Conservation (phyloP, 306 rosid species). For the Medicago truncatula region DNA sequence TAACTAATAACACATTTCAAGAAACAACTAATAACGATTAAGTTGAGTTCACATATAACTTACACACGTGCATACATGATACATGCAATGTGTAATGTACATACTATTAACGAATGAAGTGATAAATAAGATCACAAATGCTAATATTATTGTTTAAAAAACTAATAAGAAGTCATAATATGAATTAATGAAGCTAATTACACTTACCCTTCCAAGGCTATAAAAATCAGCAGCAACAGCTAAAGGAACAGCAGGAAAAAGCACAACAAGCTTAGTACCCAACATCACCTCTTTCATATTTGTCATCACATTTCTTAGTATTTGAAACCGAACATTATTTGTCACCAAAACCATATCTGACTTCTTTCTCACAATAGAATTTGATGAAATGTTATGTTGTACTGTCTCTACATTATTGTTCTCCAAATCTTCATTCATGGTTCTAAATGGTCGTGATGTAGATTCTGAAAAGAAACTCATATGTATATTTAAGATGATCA, state of each 20-base stretch:
- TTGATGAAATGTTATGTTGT: slow-evolving; percentile 43
- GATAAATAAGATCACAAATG: too few relatives aligned
- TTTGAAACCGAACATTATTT: slow-evolving; percentile 39
- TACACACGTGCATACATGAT: too few relatives aligned
- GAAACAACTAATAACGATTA: too few relatives aligned
- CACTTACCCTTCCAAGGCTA: slow-evolving; percentile 77
- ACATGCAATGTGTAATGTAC: too few relatives aligned
- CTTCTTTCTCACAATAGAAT: slow-evolving; percentile 59
- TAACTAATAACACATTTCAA: too few relatives aligned
- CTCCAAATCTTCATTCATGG: slow-evolving; percentile 46
- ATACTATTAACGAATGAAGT: too few relatives aligned
- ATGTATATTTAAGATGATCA: too few relatives aligned
- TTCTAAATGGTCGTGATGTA: slow-evolving; percentile 16
- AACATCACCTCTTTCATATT: slow-evolving; percentile 65
- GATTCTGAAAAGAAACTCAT: not conserved
- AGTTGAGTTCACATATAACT: too few relatives aligned
- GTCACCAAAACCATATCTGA: slow-evolving; percentile 62
- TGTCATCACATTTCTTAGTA: slow-evolving; percentile 52
- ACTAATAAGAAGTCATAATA: too few relatives aligned
- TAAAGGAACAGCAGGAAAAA: slow-evolving; percentile 79
- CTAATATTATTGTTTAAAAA: too few relatives aligned
- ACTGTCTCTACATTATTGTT: slow-evolving; percentile 38
- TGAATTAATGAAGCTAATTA: not conserved
- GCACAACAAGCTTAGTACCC: slow-evolving; percentile 84
- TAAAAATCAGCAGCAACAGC: slow-evolving; percentile 65